Evolutionary conservation across 1,284 basidiomycete species (phyloP).

Genomic region (Mrakiaceae sp.): DNA sequence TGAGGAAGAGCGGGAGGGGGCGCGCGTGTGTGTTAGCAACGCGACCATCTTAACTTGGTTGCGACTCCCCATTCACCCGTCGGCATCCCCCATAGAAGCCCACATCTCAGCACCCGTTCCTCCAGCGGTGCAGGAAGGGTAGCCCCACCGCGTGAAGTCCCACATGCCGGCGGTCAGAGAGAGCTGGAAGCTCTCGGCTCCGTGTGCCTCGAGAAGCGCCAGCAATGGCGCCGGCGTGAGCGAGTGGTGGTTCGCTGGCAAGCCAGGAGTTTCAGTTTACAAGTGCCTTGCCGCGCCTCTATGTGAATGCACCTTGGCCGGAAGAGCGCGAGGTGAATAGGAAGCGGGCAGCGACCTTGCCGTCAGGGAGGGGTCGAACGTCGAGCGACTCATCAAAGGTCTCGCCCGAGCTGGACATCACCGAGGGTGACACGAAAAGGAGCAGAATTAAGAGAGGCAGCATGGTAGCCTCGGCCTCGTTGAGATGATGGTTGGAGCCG

Average conservation of each 20-base stretch:
- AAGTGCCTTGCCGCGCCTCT: conserved; percentile 1
- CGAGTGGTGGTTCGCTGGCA: conserved; percentile 62
- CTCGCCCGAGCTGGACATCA: conserved; percentile 8
- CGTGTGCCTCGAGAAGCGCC: conserved; percentile 71
- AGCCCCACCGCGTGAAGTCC: conserved; percentile 77
- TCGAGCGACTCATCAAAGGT: conserved; percentile 50
- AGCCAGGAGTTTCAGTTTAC: conserved; percentile 12
- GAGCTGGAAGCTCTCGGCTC: conserved; percentile 74
- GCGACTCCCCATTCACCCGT: conserved; percentile 36
- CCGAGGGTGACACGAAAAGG: too few relatives aligned
- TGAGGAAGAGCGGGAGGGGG: background rate
- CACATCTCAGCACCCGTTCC: conserved; percentile 80
- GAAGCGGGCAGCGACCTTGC: conserved; percentile 73
- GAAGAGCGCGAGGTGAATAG: conserved; percentile 59
- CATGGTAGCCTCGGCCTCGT: too few relatives aligned
- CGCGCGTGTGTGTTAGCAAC: background rate
- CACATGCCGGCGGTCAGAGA: conserved; percentile 81
- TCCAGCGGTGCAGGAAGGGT: conserved; percentile 54
- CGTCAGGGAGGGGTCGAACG: conserved; percentile 66
- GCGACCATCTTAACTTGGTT: too few relatives aligned
- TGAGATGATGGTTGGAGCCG: too few relatives aligned
- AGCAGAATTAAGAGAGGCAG: too few relatives aligned
- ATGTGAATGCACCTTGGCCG: background rate
- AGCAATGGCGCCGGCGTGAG: conserved; percentile 75
- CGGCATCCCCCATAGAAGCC: conserved; percentile 69